Evolutionary conservation across 495 filamentous ascomycete species (phyloP).

Genomic region (Neohortaea acidophila): DNA sequence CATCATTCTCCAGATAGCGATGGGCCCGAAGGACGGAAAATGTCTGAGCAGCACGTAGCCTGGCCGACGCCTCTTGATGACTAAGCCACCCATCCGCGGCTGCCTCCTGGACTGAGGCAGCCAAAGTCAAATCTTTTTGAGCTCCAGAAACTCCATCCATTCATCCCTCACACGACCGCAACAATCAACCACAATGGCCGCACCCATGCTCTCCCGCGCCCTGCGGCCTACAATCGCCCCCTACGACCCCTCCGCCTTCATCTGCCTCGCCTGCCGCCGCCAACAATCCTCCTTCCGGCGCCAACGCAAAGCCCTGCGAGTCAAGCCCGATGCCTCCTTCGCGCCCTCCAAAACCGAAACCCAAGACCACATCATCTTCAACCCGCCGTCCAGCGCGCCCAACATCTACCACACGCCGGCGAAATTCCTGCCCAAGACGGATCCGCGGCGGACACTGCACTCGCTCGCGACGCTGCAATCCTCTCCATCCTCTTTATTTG

Average conservation of each 20-base stretch:
- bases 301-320: slow-evolving; percentile 53
- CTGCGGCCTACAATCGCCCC: background rate
- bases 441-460: slow-evolving; percentile 50
- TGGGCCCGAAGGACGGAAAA: too few relatives aligned
- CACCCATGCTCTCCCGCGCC: background rate
- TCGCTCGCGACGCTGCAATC: slow-evolving; percentile 23
- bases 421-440: slow-evolving; percentile 71
- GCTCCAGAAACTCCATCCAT: too few relatives aligned
- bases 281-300: slow-evolving; percentile 56
- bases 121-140: too few relatives aligned
- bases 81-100: too few relatives aligned
- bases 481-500: too few relatives aligned
- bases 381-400: slow-evolving; percentile 75
- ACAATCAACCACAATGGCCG: slow-evolving; percentile 7
- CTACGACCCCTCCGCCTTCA: slow-evolving; percentile 4
- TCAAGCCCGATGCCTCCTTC: slow-evolving; percentile 62
- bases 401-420: slow-evolving; percentile 73
- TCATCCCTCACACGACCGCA: too few relatives aligned
- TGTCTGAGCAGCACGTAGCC: too few relatives aligned
- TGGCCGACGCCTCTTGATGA: too few relatives aligned
- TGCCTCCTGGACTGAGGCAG: too few relatives aligned
- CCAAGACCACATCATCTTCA: slow-evolving; percentile 68
- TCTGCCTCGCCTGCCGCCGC: slow-evolving; percentile 27
- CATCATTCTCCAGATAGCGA: too few relatives aligned
- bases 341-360: slow-evolving; percentile 26